Conservation (phyloP, 139 green algal genomes). For the Asterochloris sp. region DNA sequence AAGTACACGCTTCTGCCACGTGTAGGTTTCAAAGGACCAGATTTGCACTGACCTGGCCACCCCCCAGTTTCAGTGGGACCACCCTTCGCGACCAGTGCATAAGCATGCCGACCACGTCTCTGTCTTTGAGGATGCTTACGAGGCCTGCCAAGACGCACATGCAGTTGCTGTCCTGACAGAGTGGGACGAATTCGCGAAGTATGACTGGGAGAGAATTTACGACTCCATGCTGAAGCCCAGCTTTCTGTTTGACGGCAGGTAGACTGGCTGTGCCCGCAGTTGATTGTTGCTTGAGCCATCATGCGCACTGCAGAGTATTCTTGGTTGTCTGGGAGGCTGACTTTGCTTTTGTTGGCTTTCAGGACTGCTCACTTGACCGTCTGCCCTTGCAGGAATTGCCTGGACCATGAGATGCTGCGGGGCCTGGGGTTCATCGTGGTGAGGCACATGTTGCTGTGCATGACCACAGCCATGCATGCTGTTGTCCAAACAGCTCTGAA, state of each 20-base stretch:
- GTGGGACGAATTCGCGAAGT: conserved; percentile 97
- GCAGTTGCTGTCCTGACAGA: conserved; percentile 94
- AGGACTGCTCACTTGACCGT: no score
- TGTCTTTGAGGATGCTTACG: conserved; percentile 53
- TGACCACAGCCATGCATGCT: no score
- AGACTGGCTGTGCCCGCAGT: no score
- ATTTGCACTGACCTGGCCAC: conserved; percentile 81
- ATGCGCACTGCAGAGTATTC: no score
- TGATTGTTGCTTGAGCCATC: no score
- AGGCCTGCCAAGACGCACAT: conserved; percentile 73
- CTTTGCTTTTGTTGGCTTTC: not conserved
- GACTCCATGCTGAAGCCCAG: conserved; percentile 96
- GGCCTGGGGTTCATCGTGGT: no score
- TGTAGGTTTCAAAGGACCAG: conserved; percentile 58
- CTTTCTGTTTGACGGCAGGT: conserved; percentile 96
- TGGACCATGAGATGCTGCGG: no score
- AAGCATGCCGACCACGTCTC: conserved; percentile 45
- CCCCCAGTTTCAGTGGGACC: conserved; percentile 92
- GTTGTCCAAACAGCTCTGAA: no score
- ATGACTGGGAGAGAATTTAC: conserved; percentile 66
- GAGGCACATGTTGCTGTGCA: no score
- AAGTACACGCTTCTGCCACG: not conserved
- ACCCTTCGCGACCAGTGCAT: conserved; percentile 52
- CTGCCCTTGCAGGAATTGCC: no score
- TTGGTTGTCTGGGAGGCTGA: no score